Evolutionary conservation across 345 rosid species (phyloP).

Genomic region (Citrus cavaleriei): DNA sequence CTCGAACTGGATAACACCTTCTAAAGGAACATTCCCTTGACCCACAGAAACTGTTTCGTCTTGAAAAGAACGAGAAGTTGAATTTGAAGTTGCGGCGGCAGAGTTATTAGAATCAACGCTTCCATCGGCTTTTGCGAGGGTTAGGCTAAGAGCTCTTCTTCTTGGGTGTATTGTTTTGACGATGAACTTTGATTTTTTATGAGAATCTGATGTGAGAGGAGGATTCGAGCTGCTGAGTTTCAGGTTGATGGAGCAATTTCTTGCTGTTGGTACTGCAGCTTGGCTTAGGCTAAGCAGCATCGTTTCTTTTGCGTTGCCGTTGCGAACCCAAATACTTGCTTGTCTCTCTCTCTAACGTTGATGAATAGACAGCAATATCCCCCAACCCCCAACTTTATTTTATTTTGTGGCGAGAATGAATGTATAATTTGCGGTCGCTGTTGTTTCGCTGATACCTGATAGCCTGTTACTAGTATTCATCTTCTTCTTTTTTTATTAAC

Average conservation of each 20-base stretch:
- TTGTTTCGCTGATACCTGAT: too few relatives aligned
- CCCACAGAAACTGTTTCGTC: constrained; percentile 54
- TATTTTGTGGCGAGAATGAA: too few relatives aligned
- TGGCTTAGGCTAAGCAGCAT: constrained; percentile 47
- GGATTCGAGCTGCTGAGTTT: constrained; percentile 34
- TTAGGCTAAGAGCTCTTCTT: constrained; percentile 22
- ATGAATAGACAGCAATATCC: background rate
- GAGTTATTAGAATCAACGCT: constrained; percentile 38
- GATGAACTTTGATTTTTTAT: constrained; percentile 23
- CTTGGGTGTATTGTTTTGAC: constrained; percentile 10
- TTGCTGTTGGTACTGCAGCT: constrained; percentile 41
- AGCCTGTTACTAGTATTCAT: too few relatives aligned
- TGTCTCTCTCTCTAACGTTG: background rate
- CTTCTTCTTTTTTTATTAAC: too few relatives aligned
- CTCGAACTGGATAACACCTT: constrained; percentile 92
- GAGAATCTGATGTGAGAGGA: constrained; percentile 22
- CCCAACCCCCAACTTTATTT: too few relatives aligned
- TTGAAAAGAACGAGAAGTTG: constrained; percentile 27
- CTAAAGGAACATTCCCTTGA: constrained; percentile 67
- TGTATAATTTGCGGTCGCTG: too few relatives aligned
- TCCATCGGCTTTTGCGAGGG: constrained; percentile 63
- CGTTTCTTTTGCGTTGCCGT: constrained; percentile 26
- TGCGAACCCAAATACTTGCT: background rate
- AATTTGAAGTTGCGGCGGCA: constrained; percentile 36
- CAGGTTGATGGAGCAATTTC: constrained; percentile 20